phyloP scores from a whole-genome alignment of 495 filamentous ascomycete genomes.

The Bombardia bombarda region DNA sequence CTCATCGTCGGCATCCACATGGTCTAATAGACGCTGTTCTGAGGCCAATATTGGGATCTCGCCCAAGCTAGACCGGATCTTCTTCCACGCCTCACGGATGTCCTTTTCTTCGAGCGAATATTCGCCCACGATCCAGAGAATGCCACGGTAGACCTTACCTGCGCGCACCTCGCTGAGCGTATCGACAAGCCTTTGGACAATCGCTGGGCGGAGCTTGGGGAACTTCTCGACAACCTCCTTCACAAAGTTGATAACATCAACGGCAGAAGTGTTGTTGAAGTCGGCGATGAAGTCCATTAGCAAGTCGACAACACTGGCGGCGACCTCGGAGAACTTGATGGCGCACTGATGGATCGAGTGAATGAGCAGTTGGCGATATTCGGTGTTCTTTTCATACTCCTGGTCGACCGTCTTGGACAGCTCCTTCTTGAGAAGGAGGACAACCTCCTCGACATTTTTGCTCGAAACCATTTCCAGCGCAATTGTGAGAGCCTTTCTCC shows the following conservation, averaged over 20 bases:
- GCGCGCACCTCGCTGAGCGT: conserved; percentile 91
- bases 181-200: conserved; percentile 80
- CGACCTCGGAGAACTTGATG: conserved; percentile 97
- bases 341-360: conserved; percentile 97
- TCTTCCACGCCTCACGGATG: conserved; percentile 95
- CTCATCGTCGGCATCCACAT: conserved; percentile 45
- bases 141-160: conserved; percentile 94
- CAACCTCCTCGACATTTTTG: conserved; percentile 98
- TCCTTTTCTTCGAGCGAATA: conserved; percentile 90
- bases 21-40: conserved; percentile 83
- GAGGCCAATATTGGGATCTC: conserved; percentile 97
- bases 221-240: conserved; percentile 99
- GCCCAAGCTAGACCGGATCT: conserved; percentile 85
- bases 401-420: conserved; percentile 96
- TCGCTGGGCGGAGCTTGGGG: conserved; percentile 76
- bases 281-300: conserved; percentile 99
- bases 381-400: conserved; percentile 97
- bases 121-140: conserved; percentile 96
- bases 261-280: conserved; percentile 92
- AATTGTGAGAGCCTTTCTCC: conserved; percentile 83
- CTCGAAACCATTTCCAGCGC: conserved; percentile 97
- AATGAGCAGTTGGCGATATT: conserved; percentile 92
- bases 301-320: conserved; percentile 89
- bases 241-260: conserved; percentile 96
- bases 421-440: conserved; percentile 94